phyloP scores from a whole-genome alignment of 805 yeast species.

The Vanderwaltozyma verrucispora region DNA sequence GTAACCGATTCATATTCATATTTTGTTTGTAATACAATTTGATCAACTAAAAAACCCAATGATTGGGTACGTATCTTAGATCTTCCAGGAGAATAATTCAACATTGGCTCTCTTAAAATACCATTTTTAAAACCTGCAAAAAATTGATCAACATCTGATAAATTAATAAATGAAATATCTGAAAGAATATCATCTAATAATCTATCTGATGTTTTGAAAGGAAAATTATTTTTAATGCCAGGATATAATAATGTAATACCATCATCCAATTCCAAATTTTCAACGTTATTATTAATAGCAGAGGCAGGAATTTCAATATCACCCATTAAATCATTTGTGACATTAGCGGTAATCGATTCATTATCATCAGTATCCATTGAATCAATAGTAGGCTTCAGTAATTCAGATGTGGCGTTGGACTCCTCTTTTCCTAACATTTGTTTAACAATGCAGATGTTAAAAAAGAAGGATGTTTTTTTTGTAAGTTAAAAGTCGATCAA shows the following conservation, averaged over 20 bases:
- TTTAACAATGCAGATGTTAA: too few relatives aligned
- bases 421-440: too few relatives aligned
- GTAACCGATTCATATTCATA: constrained; percentile 20
- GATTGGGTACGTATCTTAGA: constrained; percentile 12
- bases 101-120: constrained; percentile 21
- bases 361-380: too few relatives aligned
- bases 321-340: background rate
- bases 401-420: too few relatives aligned
- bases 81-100: constrained; percentile 25
- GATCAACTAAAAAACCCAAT: constrained; percentile 24
- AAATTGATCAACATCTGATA: constrained; percentile 2
- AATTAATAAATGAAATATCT: constrained; percentile 28
- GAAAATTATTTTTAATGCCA: constrained; percentile 9
- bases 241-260: constrained; percentile 23
- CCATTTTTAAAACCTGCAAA: constrained; percentile 13
- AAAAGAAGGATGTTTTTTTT: too few relatives aligned
- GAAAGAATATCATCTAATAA: constrained; percentile 52
- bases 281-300: background rate
- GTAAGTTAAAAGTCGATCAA: too few relatives aligned
- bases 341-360: too few relatives aligned
- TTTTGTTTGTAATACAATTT: constrained; percentile 21
- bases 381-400: too few relatives aligned
- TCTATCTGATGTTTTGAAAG: constrained; percentile 57
- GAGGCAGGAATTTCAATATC: background rate
- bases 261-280: constrained; percentile 10